Evolutionary conservation across 257 asterid species (phyloP).

Genomic region (Parsonsia alboflavescens): DNA sequence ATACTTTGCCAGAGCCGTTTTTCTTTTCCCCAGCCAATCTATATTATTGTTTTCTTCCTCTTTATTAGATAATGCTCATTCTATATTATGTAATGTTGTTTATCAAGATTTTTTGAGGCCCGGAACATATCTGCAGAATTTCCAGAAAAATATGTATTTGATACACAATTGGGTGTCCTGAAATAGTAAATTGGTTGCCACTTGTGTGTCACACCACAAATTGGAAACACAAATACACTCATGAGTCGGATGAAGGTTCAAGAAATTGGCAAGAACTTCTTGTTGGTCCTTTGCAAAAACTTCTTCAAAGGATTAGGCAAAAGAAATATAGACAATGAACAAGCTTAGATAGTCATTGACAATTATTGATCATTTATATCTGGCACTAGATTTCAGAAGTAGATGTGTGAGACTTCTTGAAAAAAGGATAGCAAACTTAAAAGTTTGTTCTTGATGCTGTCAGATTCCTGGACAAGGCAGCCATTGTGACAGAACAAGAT

Average conservation of each 20-base stretch:
- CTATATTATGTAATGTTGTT: not conserved
- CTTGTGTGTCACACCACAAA: not conserved
- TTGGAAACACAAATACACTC: not conserved
- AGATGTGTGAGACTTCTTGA: no score
- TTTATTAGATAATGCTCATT: not conserved
- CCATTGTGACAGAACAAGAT: slow-evolving; percentile 51
- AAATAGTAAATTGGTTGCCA: not conserved
- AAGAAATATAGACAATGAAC: not conserved
- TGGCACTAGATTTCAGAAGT: not conserved
- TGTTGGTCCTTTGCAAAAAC: not conserved
- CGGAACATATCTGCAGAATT: not conserved
- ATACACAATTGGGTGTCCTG: not conserved
- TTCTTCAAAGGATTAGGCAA: not conserved
- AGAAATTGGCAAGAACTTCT: not conserved
- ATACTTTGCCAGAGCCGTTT: not conserved
- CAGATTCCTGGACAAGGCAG: slow-evolving; percentile 84
- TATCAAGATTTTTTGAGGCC: not conserved
- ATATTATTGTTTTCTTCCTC: slow-evolving; percentile 6
- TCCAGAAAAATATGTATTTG: not conserved
- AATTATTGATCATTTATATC: not conserved
- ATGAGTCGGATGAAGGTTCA: not conserved
- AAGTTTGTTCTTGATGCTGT: not conserved
- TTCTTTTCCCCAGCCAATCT: not conserved
- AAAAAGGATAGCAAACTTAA: not conserved
- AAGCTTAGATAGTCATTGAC: no score